These are phyloP conservation scores for Urostyla sp. DNA, from an alignment of 73 alveolate genomes.

Conservation along the genomic window DNA sequence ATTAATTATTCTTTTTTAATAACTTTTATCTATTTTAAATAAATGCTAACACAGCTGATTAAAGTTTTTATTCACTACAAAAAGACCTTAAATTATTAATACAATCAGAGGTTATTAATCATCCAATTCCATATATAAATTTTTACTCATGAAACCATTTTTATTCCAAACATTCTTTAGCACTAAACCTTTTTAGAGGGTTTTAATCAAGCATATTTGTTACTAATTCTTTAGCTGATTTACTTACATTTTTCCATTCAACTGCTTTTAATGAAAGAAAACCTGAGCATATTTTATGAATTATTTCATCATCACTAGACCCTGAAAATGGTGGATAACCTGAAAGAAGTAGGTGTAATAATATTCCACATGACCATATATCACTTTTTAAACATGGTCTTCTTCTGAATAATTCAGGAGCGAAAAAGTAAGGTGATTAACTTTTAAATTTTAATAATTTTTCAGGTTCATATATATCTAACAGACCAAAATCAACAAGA, in stretches of 20 bases:
- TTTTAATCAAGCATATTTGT: slow-evolving; percentile 5
- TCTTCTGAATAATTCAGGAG: slow-evolving; percentile 26
- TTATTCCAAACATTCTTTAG: slow-evolving; percentile 8
- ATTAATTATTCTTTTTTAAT: slow-evolving; percentile 16
- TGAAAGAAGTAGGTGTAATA: slow-evolving; percentile 5
- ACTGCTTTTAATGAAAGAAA: slow-evolving; percentile 33
- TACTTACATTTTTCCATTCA: slow-evolving; percentile 25
- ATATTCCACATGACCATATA: slow-evolving; percentile 39
- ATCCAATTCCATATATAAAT: not conserved
- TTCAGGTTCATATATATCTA: slow-evolving; percentile 2
- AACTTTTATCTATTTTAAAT: not conserved
- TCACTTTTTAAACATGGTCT: slow-evolving; percentile 1
- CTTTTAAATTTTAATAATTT: not conserved
- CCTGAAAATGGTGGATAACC: slow-evolving; percentile 53
- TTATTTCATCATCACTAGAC: not conserved
- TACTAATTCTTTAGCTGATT: not conserved
- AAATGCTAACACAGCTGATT: slow-evolving; percentile 29
- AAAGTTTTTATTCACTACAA: slow-evolving; percentile 37
- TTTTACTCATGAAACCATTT: slow-evolving; percentile 10
- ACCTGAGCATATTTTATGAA: not conserved
- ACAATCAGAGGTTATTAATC: slow-evolving; percentile 33
- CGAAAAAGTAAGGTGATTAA: slow-evolving; percentile 1
- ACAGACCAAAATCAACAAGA: slow-evolving; percentile 14
- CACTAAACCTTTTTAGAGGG: not conserved
- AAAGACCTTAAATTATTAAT: slow-evolving; percentile 41